Conservation (phyloP, 2,329 filamentous ascomycete species). For the Penicillium sp. region DNA sequence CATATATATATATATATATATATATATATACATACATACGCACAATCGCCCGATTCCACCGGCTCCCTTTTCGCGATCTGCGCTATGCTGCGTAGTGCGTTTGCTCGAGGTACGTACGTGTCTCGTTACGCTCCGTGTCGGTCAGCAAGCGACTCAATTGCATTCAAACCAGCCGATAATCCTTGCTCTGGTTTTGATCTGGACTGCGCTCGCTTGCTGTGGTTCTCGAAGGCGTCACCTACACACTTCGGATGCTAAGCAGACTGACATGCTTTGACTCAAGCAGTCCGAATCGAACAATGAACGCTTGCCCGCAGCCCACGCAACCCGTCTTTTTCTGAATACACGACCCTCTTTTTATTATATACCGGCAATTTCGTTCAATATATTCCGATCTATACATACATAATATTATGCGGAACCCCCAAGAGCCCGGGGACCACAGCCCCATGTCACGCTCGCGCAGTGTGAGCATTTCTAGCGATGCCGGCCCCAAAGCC, state of each 20-base stretch:
- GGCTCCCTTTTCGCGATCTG: not conserved
- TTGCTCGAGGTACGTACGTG: conserved; percentile 2
- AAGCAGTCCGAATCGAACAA: not conserved
- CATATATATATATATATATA: not conserved
- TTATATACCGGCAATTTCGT: conserved; percentile 1
- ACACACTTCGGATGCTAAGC: not conserved
- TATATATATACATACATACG: not conserved
- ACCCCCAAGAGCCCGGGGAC: conserved; percentile 2
- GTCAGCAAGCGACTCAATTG: not conserved
- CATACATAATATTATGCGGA: conserved; percentile 5
- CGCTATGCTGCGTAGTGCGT: not conserved
- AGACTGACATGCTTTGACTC: conserved; percentile 1
- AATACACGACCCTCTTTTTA: not conserved
- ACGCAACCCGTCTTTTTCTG: not conserved
- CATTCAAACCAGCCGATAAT: not conserved
- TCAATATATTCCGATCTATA: not conserved
- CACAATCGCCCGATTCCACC: not conserved
- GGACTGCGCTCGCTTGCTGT: not conserved
- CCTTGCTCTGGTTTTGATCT: not conserved
- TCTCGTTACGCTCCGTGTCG: not conserved
- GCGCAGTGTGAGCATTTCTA: conserved; percentile 39
- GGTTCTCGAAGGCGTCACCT: not conserved
- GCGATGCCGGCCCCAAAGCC: conserved; percentile 30
- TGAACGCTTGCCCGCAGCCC: not conserved
- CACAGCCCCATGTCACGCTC: conserved; percentile 28